A percentile compares a stretch with the other conserved stretches of the same genome.
These are phyloP conservation scores for Berkeleyomyces rouxiae DNA, from an alignment of 2,329 filamentous ascomycete species.

Conservation along the genomic window DNA sequence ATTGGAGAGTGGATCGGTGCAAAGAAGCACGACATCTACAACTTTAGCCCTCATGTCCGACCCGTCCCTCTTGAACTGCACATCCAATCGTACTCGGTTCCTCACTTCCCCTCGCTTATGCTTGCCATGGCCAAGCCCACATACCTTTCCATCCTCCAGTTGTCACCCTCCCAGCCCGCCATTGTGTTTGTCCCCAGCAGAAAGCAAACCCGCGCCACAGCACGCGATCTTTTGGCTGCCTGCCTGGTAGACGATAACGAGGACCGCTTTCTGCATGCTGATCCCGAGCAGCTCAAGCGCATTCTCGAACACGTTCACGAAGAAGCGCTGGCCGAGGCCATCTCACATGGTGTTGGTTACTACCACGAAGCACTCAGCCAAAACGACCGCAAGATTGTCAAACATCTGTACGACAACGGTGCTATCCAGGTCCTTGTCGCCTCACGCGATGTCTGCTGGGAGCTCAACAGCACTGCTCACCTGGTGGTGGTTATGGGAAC, in stretches of 20 bases:
- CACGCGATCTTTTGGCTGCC: slow-evolving; percentile 72
- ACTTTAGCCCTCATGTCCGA: slow-evolving; percentile 86
- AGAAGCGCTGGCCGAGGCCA: slow-evolving; percentile 67
- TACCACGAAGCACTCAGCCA: slow-evolving; percentile 85
- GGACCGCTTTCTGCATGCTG: slow-evolving; percentile 79
- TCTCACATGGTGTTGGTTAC: slow-evolving; percentile 90
- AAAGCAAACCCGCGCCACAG: slow-evolving; percentile 80
- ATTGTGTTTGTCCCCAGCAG: slow-evolving; percentile 84
- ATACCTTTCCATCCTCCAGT: slow-evolving; percentile 73
- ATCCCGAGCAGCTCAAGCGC: slow-evolving; percentile 64
- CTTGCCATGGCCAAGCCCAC: slow-evolving; percentile 93
- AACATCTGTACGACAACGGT: slow-evolving; percentile 76
- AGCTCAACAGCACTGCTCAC: slow-evolving; percentile 74
- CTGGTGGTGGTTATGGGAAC: slow-evolving; percentile 95
- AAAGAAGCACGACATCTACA: slow-evolving; percentile 95
- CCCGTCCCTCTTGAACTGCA: slow-evolving; percentile 83
- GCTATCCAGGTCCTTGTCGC: slow-evolving; percentile 70
- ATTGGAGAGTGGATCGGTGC: slow-evolving; percentile 97
- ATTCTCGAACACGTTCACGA: slow-evolving; percentile 74
- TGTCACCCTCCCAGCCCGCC: slow-evolving; percentile 76
- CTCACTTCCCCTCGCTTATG: slow-evolving; percentile 96
- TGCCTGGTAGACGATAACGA: slow-evolving; percentile 82
- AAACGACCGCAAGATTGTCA: slow-evolving; percentile 85
- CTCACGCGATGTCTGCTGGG: slow-evolving; percentile 86
- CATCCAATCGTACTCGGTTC: slow-evolving; percentile 87